A percentile compares a stretch with the other conserved stretches of the same genome.
phyloP scores from a whole-genome alignment of 768 basidiomycete species.

The Amanita fuliginea region DNA sequence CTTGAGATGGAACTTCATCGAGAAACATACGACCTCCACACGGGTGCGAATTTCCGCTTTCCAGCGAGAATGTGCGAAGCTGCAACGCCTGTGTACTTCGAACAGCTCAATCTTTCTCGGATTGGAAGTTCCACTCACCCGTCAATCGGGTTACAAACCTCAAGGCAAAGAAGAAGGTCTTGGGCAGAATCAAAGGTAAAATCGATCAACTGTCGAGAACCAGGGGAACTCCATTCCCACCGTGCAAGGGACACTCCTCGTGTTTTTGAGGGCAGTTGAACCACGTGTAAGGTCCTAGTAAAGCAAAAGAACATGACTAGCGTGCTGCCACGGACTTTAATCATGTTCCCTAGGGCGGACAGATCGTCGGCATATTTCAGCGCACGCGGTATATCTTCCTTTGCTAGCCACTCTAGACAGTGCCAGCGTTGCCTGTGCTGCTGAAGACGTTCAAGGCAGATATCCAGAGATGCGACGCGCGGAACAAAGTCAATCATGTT shows the following conservation, averaged over 20 bases:
- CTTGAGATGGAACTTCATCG: constrained; percentile 12
- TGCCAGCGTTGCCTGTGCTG: not conserved
- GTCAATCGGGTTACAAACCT: not conserved
- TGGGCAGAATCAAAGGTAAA: not conserved
- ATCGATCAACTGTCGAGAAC: not conserved
- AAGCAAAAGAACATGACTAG: not conserved
- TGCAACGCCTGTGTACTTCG: not conserved
- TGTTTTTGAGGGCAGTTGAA: not conserved
- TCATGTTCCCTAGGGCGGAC: not conserved
- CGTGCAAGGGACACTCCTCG: not conserved
- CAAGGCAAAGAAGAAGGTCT: not conserved
- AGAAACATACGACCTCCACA: constrained; percentile 24
- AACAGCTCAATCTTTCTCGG: not conserved
- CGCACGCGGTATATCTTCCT: not conserved
- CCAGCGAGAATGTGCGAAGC: constrained; percentile 31
- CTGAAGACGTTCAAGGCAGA: not conserved
- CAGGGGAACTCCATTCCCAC: not conserved
- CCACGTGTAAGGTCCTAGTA: not conserved
- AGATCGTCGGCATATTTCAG: not conserved
- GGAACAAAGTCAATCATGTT: constrained; percentile 7
- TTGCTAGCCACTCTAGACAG: not conserved
- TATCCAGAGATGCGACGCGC: not conserved
- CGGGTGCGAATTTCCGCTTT: constrained; percentile 35
- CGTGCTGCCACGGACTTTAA: not conserved
- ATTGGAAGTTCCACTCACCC: not conserved